Evolutionary conservation across 192 early-diverging fungal genomes (phyloP), one percentile per base, ranked within the genome.

Genomic region (Coemansia sp.): DNA sequence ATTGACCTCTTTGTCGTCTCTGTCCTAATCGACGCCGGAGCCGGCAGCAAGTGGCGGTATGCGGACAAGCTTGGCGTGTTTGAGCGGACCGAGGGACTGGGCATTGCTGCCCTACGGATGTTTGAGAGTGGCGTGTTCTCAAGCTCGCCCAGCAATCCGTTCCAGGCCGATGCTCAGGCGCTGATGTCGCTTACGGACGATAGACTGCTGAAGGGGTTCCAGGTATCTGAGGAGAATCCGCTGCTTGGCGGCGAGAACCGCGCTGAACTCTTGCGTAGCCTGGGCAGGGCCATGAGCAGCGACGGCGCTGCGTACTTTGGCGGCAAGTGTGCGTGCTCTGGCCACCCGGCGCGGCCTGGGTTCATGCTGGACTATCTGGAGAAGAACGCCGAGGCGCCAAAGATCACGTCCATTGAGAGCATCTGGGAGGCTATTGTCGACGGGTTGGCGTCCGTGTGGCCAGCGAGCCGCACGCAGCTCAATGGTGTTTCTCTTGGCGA

Each of bases 1-100:
- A 68, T 95, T 7, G 95, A 97, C 70, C 72, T 97, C 52, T 88
- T 92, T 56, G 85, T 95, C 18, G 90, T 94, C 0, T 92, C 91
- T 2, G 95, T 97, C 4, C 83, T 97, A 8, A 76, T 97, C 3
- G 95, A 97, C 64, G 95, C 95, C 3, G 95, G 95, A 0, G 95
- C 95, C 0, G 95, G 95, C 3, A 84, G 83, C 60, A 36, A 68
- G 11, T 97, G 94, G 94, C 81, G 65, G 29, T 97, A 87, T 70
- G 65, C 70, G n/a, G 85, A 89, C 38, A 36, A 43, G 6, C 48
- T 82, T 2, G 77, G 86, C 1, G 24, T 48, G 1, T 83, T 87
- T 58, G 68, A 76, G 22, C 78, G 95, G 21, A 91, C 91, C 0
- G 95, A 97, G 63, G 95, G 94, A 0, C 66, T 97, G 40, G 95